Evolutionary conservation across 2,329 filamentous ascomycete genomes (phyloP), one percentile per base, ranked within the genome.

Genomic region (Sordariomycetes sp.): DNA sequence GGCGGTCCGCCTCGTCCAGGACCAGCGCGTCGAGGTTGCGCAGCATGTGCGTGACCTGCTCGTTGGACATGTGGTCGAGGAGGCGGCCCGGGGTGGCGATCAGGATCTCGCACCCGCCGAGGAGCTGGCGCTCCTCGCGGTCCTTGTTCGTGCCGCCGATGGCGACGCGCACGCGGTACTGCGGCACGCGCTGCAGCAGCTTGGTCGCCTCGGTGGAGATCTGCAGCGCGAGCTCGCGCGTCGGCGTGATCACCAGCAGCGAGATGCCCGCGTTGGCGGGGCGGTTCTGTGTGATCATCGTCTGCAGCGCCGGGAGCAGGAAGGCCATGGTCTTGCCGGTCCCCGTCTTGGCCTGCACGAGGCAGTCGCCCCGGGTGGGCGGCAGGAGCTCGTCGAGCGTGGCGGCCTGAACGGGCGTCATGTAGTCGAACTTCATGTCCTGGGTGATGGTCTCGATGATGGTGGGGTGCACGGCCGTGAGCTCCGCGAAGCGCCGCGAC

Each of bases 251-350:
- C 60, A 89, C 78, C n/a, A 89, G 75, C 2, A 85, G 73, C 16
- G 81, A 79, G 37, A 87, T 75, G 67, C 70, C 77, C 61, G 66
- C 68, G 34, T 61, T 70, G 11, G 62, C 59, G 16, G 64, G 63
- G 25, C 64, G 61, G 58, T 70, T 69, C 59, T 69, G 70, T 55
- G 71, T 72, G 64, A 93, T 76, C 66, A 94, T 86, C 60, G 82
- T 88, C 69, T 94, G 88, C 40, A 95, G 74, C n/a, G 89, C 80
- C n/a, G 90, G 90, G 3, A 94, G 75, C 40, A 95, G 77, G 73
- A 95, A 95, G 54, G 87, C 90, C 58, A 94, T 72, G 0, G 90
- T 95, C 74, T 95, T 95, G 64, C 90, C 90, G 0, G 90, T 95
- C 63, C 90, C 90, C 1, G 90, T 95, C 74, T 88, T 92, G 56